These are phyloP conservation scores for Imleria badia DNA, from an alignment of 768 basidiomycete genomes.

Conservation along the genomic window DNA sequence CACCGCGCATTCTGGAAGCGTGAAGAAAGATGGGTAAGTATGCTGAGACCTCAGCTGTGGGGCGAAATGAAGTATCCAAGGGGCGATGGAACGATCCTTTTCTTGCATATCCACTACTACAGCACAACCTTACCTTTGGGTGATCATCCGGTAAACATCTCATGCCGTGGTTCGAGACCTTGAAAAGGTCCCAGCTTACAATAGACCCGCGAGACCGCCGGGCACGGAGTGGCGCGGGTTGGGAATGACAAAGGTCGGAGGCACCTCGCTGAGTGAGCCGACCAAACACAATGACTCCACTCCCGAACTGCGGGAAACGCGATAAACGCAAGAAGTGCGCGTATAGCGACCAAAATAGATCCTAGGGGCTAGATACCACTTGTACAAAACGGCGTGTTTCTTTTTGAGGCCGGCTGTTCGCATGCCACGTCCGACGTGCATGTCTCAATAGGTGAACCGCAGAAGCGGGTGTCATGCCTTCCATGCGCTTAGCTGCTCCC, in stretches of 20 bases:
- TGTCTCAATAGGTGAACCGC: slow-evolving; percentile 68
- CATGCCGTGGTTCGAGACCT: neutral
- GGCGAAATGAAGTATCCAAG: neutral
- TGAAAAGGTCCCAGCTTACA: neutral
- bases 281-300: neutral
- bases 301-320: neutral
- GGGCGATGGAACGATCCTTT: neutral
- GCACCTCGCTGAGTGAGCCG: neutral
- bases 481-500: slow-evolving; percentile 93
- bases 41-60: neutral
- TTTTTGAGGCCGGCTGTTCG: neutral
- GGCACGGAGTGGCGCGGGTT: neutral
- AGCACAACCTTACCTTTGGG: neutral
- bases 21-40: neutral
- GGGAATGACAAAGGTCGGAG: neutral
- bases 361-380: neutral
- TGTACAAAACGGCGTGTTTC: neutral
- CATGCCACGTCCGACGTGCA: slow-evolving; percentile 43
- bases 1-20: neutral
- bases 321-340: neutral
- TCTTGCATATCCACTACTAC: neutral
- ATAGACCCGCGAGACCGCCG: neutral
- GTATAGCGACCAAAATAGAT: neutral
- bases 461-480: slow-evolving; percentile 86
- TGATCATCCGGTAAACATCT: neutral